Conservation (phyloP, 139 green algal genomes). For the Chlamydomonas eustigma region DNA sequence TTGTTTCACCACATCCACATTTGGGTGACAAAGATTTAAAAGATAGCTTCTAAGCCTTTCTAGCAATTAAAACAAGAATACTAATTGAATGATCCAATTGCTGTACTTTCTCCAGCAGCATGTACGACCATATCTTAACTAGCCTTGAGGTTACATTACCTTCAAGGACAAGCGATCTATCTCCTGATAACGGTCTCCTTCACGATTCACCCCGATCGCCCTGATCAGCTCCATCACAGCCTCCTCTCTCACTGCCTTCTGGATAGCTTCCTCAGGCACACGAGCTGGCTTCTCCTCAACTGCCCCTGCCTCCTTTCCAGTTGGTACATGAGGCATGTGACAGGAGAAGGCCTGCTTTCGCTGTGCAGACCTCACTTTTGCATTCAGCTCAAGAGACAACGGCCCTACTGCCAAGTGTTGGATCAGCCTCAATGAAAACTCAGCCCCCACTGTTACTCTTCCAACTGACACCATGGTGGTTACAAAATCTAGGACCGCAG, state of each 20-base stretch:
- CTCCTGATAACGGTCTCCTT: background rate
- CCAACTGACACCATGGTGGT: constrained; percentile 27
- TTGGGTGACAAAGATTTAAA: no score
- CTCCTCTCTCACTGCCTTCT: constrained; percentile 25
- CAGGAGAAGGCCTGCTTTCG: no score
- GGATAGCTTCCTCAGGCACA: background rate
- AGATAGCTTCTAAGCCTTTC: no score
- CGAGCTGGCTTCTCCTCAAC: background rate
- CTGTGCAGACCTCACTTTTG: no score
- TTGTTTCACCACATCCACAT: no score
- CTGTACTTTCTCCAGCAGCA: background rate
- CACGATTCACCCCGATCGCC: constrained; percentile 29
- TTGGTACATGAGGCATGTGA: no score
- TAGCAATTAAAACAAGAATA: no score
- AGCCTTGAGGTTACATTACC: constrained; percentile 4
- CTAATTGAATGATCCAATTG: no score
- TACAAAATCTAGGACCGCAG: constrained; percentile 36
- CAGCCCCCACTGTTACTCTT: constrained; percentile 28
- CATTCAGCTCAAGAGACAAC: no score
- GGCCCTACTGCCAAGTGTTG: constrained; percentile 16
- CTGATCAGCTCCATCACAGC: constrained; percentile 26
- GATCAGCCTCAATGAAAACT: constrained; percentile 34
- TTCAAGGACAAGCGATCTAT: constrained; percentile 11
- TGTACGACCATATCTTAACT: background rate
- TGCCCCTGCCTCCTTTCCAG: no score